phyloP scores from a whole-genome alignment of 2,329 filamentous ascomycete genomes.

The Hypomyces perniciosus region DNA sequence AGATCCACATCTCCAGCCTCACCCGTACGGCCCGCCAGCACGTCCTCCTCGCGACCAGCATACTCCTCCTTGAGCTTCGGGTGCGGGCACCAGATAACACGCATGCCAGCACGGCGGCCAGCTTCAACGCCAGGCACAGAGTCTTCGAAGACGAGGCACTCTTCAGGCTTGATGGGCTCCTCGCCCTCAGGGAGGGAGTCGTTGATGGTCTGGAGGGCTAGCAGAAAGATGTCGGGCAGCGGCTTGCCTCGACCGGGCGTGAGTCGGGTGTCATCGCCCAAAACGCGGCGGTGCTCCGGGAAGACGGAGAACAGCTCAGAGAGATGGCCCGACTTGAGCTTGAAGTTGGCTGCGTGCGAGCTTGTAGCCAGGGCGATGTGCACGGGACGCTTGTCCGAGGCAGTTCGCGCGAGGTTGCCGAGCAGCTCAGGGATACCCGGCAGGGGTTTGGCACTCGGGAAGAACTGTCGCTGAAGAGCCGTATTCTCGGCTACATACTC shows the following conservation, averaged over 20 bases:
- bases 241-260: conserved; percentile 81
- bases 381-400: conserved; percentile 35
- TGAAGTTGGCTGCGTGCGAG: conserved; percentile 64
- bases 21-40: conserved; percentile 76
- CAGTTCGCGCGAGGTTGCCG: conserved; percentile 46
- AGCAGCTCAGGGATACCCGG: conserved; percentile 72
- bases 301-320: conserved; percentile 59
- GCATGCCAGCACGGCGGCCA: conserved; percentile 86
- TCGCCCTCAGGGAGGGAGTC: conserved; percentile 58
- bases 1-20: conserved; percentile 53
- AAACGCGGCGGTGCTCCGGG: conserved; percentile 61
- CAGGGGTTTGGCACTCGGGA: conserved; percentile 68
- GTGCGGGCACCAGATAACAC: conserved; percentile 89
- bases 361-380: conserved; percentile 85
- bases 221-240: conserved; percentile 85
- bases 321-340: conserved; percentile 65
- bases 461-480: conserved; percentile 63
- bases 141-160: conserved; percentile 96
- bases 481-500: conserved; percentile 58
- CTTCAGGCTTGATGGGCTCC: conserved; percentile 64
- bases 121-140: conserved; percentile 89
- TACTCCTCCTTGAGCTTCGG: conserved; percentile 71
- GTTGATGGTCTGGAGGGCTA: conserved; percentile 83
- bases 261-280: conserved; percentile 82
- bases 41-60: conserved; percentile 67